These are phyloP conservation scores for Candida glaebosa DNA, from an alignment of 805 yeast genomes.

Conservation along the genomic window DNA sequence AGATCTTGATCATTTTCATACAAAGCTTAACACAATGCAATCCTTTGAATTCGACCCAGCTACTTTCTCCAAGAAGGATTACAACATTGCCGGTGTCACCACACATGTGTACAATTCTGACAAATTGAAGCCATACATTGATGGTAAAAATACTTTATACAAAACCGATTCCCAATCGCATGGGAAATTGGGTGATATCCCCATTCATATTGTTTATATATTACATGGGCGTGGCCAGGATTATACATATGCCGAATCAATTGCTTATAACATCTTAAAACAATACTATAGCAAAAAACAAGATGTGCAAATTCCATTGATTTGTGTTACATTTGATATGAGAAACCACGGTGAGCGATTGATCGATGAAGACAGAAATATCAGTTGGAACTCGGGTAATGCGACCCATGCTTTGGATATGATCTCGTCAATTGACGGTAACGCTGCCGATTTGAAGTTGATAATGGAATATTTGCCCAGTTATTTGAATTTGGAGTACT, in stretches of 20 bases:
- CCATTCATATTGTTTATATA: constrained; percentile 40
- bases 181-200: constrained; percentile 17
- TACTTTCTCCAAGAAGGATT: constrained; percentile 13
- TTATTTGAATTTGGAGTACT: constrained; percentile 31
- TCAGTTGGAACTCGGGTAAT: constrained; percentile 48
- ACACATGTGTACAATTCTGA: constrained; percentile 43
- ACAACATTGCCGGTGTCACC: constrained; percentile 43
- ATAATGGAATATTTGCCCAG: constrained; percentile 45
- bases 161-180: constrained; percentile 11
- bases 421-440: constrained; percentile 46
- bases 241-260: constrained; percentile 33
- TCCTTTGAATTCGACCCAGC: constrained; percentile 15
- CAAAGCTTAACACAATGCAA: constrained; percentile 13
- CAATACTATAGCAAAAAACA: constrained; percentile 19
- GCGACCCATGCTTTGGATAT: constrained; percentile 49
- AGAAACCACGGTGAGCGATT: constrained; percentile 55
- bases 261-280: constrained; percentile 37
- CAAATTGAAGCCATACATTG: constrained; percentile 22
- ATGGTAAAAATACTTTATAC: constrained; percentile 5
- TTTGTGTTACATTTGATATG: constrained; percentile 50
- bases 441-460: constrained; percentile 40
- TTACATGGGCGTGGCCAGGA: constrained; percentile 46
- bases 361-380: constrained; percentile 32
- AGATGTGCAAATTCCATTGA: constrained; percentile 26
- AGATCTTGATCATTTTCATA: too few species aligned